Base-by-base conservation (phyloP, 306 rosid genomes). In the Boehmeria nivea region DNA sequence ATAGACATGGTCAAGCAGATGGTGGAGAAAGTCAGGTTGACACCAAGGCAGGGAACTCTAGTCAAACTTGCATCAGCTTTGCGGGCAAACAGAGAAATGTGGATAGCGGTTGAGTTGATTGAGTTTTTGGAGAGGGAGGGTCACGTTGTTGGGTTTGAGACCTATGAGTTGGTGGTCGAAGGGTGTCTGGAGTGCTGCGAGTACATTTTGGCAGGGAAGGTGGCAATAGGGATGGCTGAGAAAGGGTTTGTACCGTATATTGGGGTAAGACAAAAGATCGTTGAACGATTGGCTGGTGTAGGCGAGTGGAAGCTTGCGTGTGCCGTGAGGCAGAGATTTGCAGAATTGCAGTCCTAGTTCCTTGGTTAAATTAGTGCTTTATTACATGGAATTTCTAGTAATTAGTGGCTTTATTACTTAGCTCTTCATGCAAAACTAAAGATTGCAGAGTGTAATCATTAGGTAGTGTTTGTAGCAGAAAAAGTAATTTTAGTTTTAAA, bases 201-300 rank as follows among this genome's bases (percentile, higher is more conserved):
- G 69, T 82, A 78, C 66, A 72, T 82, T 78, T 76, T 87, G 66
- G 91, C 94, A 0, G 95, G 82, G 70, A 87, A 87, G 77, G 83
- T 74, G 63, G 87, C 59, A 26, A 75, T 73, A 67, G 60, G 76
- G 71, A 90, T 84, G 98, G 57, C 72, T 2, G 64, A 69, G 37
- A 65, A 59, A 58, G 82, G 77, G 21, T 66, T 76, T 73, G 46
- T 80, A 65, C 95, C 95, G 0, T 73, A 78, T 64, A 87, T 84
- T 54, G 69, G 27, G 63, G 81, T 71, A 52, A 82, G 98, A 51
- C 95, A 78, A 57, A 82, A 87, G 80, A 68, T 87, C 69, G 75
- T 86, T 63, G 88, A 90, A 54, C 81, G 94, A 15, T 78, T 90
- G 71, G 72, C 71, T 31, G 76, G 83, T 67, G 53, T 81, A 0